phyloP scores from a whole-genome alignment of 306 rosid genomes.

The Albizia julibrissin region DNA sequence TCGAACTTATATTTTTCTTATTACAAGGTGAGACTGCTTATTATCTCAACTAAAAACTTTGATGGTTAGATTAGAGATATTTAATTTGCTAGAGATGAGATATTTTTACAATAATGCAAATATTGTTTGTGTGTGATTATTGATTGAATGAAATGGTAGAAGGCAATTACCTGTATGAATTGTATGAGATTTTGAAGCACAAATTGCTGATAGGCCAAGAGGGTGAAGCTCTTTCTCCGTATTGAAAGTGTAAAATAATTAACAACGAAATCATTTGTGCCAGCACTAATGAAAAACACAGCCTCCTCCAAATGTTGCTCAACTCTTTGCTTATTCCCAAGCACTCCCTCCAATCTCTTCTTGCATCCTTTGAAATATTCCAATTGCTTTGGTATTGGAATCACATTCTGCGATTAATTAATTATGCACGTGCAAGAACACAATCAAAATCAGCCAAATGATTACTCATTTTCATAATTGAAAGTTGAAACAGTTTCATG shows the following conservation, averaged over 20 bases:
- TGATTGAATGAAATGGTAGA: background rate
- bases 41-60: too few relatives aligned
- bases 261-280: conserved; percentile 74
- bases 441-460: background rate
- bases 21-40: too few relatives aligned
- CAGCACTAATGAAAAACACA: conserved; percentile 61
- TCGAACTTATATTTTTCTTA: too few relatives aligned
- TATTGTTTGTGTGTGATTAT: background rate
- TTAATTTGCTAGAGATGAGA: background rate
- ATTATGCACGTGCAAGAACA: background rate
- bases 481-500: background rate
- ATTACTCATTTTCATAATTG: background rate
- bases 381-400: conserved; percentile 54
- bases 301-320: conserved; percentile 54
- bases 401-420: conserved; percentile 51
- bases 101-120: background rate
- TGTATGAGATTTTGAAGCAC: conserved; percentile 43
- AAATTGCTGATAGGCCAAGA: conserved; percentile 45
- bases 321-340: conserved; percentile 43
- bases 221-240: conserved; percentile 39
- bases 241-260: conserved; percentile 60
- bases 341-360: conserved; percentile 45
- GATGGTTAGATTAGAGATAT: too few relatives aligned
- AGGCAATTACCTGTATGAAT: background rate
- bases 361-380: conserved; percentile 64